Base-by-base conservation (phyloP, 2,329 filamentous ascomycete species). In the Sordariomycetes sp. region DNA sequence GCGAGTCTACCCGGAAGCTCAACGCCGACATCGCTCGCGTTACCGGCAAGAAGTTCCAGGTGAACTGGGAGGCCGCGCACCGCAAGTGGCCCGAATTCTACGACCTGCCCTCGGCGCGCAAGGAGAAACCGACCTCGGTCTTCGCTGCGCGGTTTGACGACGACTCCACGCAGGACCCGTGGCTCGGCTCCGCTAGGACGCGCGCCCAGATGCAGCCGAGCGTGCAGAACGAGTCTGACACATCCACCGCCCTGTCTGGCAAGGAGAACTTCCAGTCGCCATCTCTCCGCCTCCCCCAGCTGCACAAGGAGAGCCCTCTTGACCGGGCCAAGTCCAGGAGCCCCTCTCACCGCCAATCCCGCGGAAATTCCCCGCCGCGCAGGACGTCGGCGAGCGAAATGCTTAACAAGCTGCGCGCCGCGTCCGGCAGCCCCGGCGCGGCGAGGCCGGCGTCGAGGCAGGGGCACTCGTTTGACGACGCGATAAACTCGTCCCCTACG, bases 81-180 rank as follows among this genome's bases (percentile, higher is more conserved):
- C 75, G 74, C 64, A 73, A 76, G 63, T 80, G 78, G 72, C 76
- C 78, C 24, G 77, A 80, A 61, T 80, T 72, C 63, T 75, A 73
- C 57, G 68, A 70, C 60, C 66, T 69, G 64, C 72, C 73, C 22
- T 52, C 52, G 39, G 36, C 52, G n/a, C 45, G 68, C 66, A 55
- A 79, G 77, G 61, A 75, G 78, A 64, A 78, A 77, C 62, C 69
- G 71, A 10, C 74, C 72, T 17, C 59, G 60, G 36, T 57, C 53
- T 22, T 56, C 63, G 1, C 62, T 60, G 25, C 63, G 69, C 52
- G 70, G 57, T 68, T 70, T 39, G 58, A 67, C 55, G 72, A 77
- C 61, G 70, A 76, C 60, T 70, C 72, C 28, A 72, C 73, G 51
- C 69, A 73, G 59, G 66, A 73, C 60, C 66, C 67, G 48, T 74